These are phyloP conservation scores for Alternaria triticimaculans DNA, from an alignment of 2,329 filamentous ascomycete species.

Conservation along the genomic window DNA sequence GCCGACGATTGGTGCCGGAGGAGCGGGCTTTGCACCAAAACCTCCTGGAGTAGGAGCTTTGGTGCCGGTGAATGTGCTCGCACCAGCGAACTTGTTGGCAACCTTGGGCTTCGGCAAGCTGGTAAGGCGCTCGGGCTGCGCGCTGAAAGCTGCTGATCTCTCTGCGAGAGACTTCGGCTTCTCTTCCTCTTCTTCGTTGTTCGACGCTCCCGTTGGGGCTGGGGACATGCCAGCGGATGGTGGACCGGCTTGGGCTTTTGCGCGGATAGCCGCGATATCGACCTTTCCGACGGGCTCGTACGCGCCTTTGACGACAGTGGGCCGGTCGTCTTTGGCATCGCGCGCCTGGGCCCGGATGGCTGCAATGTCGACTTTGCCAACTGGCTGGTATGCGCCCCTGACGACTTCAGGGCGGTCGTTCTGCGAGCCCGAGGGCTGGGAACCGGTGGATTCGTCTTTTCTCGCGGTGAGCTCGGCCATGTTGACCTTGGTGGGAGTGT, in stretches of 20 bases:
- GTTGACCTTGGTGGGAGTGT: slow-evolving; percentile 95
- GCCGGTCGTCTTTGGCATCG: slow-evolving; percentile 74
- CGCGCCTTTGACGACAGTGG: slow-evolving; percentile 84
- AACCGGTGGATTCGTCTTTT: slow-evolving; percentile 70
- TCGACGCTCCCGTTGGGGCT: slow-evolving; percentile 51
- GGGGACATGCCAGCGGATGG: slow-evolving; percentile 49
- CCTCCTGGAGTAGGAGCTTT: slow-evolving; percentile 82
- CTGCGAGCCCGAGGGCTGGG: slow-evolving; percentile 59
- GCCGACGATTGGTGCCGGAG: slow-evolving; percentile 71
- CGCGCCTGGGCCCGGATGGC: slow-evolving; percentile 79
- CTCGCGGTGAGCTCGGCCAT: slow-evolving; percentile 83
- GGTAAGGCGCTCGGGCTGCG: slow-evolving; percentile 79
- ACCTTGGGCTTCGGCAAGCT: slow-evolving; percentile 94
- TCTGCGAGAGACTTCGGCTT: slow-evolving; percentile 72
- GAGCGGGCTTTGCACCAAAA: slow-evolving; percentile 67
- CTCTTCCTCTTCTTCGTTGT: slow-evolving; percentile 53
- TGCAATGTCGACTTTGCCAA: slow-evolving; percentile 97
- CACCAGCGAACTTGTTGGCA: slow-evolving; percentile 81
- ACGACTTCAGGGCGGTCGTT: slow-evolving; percentile 68
- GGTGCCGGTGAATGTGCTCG: slow-evolving; percentile 79
- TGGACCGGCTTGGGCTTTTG: slow-evolving; percentile 69
- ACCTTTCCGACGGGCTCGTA: slow-evolving; percentile 97
- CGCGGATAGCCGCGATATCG: slow-evolving; percentile 91
- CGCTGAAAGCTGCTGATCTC: slow-evolving; percentile 72
- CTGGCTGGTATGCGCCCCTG: slow-evolving; percentile 85